Base-by-base conservation (phyloP, 139 green algal species). In the Chlamydomonas eustigma region DNA sequence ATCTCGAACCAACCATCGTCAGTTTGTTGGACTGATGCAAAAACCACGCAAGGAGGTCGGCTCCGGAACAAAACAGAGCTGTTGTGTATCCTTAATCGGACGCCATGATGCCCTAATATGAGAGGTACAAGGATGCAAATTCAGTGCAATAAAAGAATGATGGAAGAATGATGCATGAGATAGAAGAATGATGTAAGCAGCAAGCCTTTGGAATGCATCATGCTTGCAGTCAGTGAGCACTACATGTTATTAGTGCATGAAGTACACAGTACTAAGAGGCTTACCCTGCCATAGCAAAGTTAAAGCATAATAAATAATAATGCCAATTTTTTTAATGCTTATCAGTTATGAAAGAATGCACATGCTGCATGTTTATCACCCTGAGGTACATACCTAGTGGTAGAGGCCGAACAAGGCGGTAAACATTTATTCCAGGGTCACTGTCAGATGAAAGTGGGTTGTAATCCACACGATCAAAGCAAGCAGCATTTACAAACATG, bases 1-100 rank as follows among this genome's bases (percentile, higher is more conserved):
- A 94, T 92, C 76, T 92, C 87, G 35, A 84, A 89, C 84, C 80
- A 89, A 31, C 88, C 89, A 67, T 77, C 76, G 51, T 85, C 78
- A 25, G 65, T 87, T 81, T 93, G 90, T 75, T 92, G 82, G 12
- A 89, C 82, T 4, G 65, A 68, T 2, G 37, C 2, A 31, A 83
- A 78, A 36, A 83, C 78, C 44, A 83, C 75, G 33, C 70, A 80
- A 8, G 51, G 39, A 25, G 77, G 73, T 67, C n/a, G 33, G 36
- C 76, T 86, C 75, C 79, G 75, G 69, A 64, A 73, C 30, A 86
- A 73, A 44, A 84, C 77, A 2, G 71, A 81, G 5, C 38, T 64
- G 1, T 75, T 8, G 68, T 85, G 83, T 2, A 88, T 75, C 28
- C 83, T 73, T 70, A 67, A 38, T 3, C 39, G 39, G 32, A 37